Evolutionary conservation across 768 basidiomycete species (phyloP).

Genomic region (Agrocybe pediades): DNA sequence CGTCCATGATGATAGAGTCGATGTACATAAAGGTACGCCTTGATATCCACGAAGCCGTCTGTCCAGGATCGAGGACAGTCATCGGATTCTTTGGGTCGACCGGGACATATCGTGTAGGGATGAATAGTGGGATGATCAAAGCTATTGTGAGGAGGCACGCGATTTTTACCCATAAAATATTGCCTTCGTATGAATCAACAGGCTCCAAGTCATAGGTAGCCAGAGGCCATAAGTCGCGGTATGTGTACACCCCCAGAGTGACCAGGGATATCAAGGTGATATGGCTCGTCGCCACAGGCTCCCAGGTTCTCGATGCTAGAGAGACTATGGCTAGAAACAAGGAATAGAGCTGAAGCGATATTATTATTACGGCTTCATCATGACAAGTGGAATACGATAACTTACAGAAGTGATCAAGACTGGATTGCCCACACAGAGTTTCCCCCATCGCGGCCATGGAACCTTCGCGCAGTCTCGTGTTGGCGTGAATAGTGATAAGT

Average conservation of each 20-base stretch:
- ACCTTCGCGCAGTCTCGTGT: not conserved
- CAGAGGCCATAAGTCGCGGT: slow-evolving; percentile 58
- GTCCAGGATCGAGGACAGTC: slow-evolving; percentile 40
- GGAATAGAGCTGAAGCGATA: slow-evolving; percentile 47
- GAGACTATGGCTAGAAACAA: slow-evolving; percentile 38
- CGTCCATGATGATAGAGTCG: slow-evolving; percentile 47
- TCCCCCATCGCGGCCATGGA: not conserved
- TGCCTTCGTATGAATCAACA: slow-evolving; percentile 44
- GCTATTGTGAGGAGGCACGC: slow-evolving; percentile 41
- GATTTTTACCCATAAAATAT: slow-evolving; percentile 50
- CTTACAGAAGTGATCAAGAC: not conserved
- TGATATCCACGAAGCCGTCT: slow-evolving; percentile 49
- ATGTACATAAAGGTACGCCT: slow-evolving; percentile 51
- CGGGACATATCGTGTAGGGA: slow-evolving; percentile 54
- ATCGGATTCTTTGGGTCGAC: slow-evolving; percentile 44
- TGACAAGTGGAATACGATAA: not conserved
- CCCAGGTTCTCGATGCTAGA: slow-evolving; percentile 29
- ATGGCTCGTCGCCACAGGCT: slow-evolving; percentile 23
- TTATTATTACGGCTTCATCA: too few species aligned
- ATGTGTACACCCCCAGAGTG: slow-evolving; percentile 43
- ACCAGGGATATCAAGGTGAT: slow-evolving; percentile 26
- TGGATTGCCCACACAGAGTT: not conserved
- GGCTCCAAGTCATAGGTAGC: slow-evolving; percentile 45
- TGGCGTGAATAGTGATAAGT: not conserved
- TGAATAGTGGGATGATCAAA: slow-evolving; percentile 48